Conservation (phyloP, 1,139 yeast species). For the Geotrichum candidum region DNA sequence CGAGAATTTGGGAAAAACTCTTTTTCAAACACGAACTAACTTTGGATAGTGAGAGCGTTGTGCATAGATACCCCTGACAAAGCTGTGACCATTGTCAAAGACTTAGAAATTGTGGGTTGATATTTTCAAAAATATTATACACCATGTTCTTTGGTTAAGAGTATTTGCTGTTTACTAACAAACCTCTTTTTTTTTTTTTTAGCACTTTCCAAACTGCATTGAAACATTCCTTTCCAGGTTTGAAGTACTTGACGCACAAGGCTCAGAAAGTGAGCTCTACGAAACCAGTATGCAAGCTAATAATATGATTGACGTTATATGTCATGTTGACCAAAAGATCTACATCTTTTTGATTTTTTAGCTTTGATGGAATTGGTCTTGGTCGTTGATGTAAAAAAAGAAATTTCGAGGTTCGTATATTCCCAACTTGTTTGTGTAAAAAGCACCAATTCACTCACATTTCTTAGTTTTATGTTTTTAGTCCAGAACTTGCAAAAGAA, state of each 20-base stretch:
- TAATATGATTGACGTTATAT: neutral
- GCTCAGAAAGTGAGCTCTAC: constrained; percentile 9
- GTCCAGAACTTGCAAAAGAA: constrained; percentile 15
- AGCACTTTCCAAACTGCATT: constrained; percentile 17
- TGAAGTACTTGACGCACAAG: constrained; percentile 17
- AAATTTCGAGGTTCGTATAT: constrained; percentile 13
- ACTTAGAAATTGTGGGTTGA: constrained; percentile 15
- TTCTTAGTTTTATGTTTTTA: constrained; percentile 16
- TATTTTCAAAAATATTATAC: neutral
- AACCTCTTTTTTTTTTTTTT: too few relatives aligned
- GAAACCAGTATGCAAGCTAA: constrained; percentile 9
- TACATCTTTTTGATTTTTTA: neutral
- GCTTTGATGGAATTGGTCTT: constrained; percentile 18
- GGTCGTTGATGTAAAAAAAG: constrained; percentile 12
- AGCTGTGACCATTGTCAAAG: constrained; percentile 17
- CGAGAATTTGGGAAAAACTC: too few relatives aligned
- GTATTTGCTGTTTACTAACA: constrained; percentile 2
- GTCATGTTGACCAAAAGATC: neutral
- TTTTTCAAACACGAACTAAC: neutral
- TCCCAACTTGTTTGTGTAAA: neutral
- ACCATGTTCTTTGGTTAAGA: neutral
- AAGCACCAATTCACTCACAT: neutral
- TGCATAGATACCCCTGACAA: constrained; percentile 15
- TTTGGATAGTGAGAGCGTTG: constrained; percentile 11
- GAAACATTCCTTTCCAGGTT: constrained; percentile 18